Percentiles rank a stretch among this genome's conserved stretches.
Evolutionary conservation across 306 rosid species (phyloP).

Genomic region (Castanea sativa): DNA sequence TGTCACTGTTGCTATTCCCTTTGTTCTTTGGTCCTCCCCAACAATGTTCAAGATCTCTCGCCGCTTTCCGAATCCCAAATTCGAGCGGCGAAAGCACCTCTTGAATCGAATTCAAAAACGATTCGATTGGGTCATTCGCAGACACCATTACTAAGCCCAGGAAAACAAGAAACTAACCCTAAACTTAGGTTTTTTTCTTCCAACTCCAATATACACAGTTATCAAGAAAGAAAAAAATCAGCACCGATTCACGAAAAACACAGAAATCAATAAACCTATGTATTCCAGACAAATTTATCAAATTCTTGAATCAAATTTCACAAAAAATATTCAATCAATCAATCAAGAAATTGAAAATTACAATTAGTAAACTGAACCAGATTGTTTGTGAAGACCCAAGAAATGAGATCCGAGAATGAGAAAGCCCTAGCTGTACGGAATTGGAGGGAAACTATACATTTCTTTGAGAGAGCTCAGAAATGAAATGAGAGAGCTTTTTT

Average conservation of each 20-base stretch:
- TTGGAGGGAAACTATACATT: conserved; percentile 23
- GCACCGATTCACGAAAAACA: conserved; percentile 20
- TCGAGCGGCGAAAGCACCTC: conserved; percentile 78
- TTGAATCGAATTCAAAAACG: conserved; percentile 84
- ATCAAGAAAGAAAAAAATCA: background rate
- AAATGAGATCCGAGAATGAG: conserved; percentile 27
- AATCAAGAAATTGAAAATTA: background rate
- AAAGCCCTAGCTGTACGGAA: conserved; percentile 21
- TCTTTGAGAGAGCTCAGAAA: background rate
- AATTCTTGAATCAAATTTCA: no score
- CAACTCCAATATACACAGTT: background rate
- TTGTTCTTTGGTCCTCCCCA: conserved; percentile 58
- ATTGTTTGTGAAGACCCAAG: conserved; percentile 1
- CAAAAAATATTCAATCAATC: background rate
- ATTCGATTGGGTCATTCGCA: conserved; percentile 77
- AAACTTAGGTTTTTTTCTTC: background rate
- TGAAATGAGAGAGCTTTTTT: background rate
- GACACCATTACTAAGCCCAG: conserved; percentile 57
- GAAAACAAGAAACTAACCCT: conserved; percentile 8
- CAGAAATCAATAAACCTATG: background rate
- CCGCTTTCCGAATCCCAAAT: conserved; percentile 71
- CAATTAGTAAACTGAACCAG: conserved; percentile 19
- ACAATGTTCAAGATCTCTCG: conserved; percentile 85
- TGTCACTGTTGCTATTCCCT: background rate
- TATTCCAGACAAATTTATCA: no score